Evolutionary conservation across 2,329 filamentous ascomycete genomes (phyloP).

Genomic region (Xylaria sp.): DNA sequence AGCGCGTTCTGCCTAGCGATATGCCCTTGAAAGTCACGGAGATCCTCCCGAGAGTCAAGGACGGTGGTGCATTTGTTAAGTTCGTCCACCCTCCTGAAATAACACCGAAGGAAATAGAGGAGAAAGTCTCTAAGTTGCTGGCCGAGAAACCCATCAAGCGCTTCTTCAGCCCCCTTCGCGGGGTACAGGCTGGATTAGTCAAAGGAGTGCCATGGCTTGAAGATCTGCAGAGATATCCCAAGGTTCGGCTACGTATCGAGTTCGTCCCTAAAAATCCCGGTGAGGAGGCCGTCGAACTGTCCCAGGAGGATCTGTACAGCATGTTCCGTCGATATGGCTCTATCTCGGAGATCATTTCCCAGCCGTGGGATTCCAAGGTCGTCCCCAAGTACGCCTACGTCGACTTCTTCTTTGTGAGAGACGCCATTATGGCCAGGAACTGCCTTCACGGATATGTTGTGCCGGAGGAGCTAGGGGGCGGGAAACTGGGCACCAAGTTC

Average conservation of each 20-base stretch:
- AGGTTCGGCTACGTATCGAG: constrained; percentile 80
- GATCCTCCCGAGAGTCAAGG: constrained; percentile 85
- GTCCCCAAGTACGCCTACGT: constrained; percentile 82
- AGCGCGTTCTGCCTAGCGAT: constrained; percentile 70
- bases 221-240: constrained; percentile 86
- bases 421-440: constrained; percentile 89
- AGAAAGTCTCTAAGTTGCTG: constrained; percentile 70
- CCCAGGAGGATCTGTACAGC: constrained; percentile 86
- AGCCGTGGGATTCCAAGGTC: constrained; percentile 87
- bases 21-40: constrained; percentile 78
- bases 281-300: constrained; percentile 78
- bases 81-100: constrained; percentile 52
- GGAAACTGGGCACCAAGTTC: constrained; percentile 78
- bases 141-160: constrained; percentile 79
- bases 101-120: constrained; percentile 66
- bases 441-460: constrained; percentile 89
- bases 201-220: constrained; percentile 92
- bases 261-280: constrained; percentile 81
- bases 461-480: constrained; percentile 75
- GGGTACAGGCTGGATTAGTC: constrained; percentile 78
- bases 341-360: constrained; percentile 83
- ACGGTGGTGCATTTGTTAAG: constrained; percentile 91
- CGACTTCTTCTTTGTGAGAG: constrained; percentile 77
- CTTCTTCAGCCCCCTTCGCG: constrained; percentile 87
- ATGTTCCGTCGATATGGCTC: constrained; percentile 92